Percentiles rank a stretch among this genome's conserved stretches.
Evolutionary conservation across 805 yeast species (phyloP).

Genomic region (Metahyphopichia silvanorum): DNA sequence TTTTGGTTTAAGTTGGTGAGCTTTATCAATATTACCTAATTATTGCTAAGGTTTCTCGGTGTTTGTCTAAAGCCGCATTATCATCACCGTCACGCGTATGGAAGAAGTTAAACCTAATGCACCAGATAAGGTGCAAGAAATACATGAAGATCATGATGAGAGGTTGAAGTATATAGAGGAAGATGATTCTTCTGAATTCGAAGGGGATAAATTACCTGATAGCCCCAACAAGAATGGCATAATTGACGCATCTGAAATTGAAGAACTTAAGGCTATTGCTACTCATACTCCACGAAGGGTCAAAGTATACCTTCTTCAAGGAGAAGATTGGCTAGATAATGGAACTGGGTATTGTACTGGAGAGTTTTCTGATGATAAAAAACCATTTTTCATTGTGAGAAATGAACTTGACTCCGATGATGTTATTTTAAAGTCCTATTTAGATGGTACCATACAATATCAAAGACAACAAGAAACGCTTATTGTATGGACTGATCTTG

Average conservation of each 20-base stretch:
- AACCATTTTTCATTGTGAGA: constrained; percentile 66
- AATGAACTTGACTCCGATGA: constrained; percentile 63
- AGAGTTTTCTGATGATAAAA: constrained; percentile 35
- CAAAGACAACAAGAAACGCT: constrained; percentile 93
- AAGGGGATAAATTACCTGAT: no score
- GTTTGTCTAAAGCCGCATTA: no score
- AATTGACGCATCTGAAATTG: neutral
- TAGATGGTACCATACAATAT: constrained; percentile 77
- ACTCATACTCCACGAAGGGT: constrained; percentile 65
- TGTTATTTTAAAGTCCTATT: constrained; percentile 56
- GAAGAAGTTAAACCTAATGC: no score
- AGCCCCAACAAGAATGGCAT: neutral
- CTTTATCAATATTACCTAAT: no score
- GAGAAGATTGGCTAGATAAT: constrained; percentile 84
- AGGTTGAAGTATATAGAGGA: no score
- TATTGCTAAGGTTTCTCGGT: no score
- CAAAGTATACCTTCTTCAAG: constrained; percentile 80
- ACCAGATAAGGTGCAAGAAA: no score
- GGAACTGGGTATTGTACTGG: constrained; percentile 93
- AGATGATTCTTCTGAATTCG: no score
- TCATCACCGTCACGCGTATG: no score
- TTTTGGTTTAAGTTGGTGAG: no score
- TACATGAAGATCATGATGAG: no score
- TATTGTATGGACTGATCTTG: constrained; percentile 88
- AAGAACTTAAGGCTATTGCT: no score